Evolutionary conservation across 2,329 filamentous ascomycete genomes (phyloP).

Genomic region (Xylariales sp.): DNA sequence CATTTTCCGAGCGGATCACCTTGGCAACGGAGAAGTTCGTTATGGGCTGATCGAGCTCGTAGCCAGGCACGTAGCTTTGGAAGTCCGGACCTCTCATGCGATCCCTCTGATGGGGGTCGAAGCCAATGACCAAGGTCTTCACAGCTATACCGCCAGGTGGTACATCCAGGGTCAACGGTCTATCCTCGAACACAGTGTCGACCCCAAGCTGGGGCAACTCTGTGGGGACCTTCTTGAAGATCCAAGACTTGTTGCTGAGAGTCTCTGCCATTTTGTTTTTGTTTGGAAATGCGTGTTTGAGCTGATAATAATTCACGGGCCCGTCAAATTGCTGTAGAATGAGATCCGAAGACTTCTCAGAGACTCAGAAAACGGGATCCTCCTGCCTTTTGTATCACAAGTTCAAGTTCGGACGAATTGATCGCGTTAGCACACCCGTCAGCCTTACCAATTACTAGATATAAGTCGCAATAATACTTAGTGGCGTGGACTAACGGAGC

Average conservation of each 20-base stretch:
- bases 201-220: constrained; percentile 3
- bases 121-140: constrained; percentile 1
- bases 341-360: too few species aligned
- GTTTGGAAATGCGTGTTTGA: too few species aligned
- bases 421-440: too few species aligned
- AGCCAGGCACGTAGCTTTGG: constrained; percentile 5
- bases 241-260: constrained; percentile 3
- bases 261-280: constrained; percentile 4
- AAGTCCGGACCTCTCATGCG: constrained; percentile 4
- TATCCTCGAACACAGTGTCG: constrained; percentile 2
- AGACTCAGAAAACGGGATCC: too few species aligned
- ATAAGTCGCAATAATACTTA: too few species aligned
- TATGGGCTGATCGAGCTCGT: constrained; percentile 1
- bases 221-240: constrained; percentile 5
- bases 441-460: too few species aligned
- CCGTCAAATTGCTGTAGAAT: too few species aligned
- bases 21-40: constrained; percentile 4
- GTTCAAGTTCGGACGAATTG: too few species aligned
- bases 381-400: too few species aligned
- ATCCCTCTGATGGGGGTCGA: constrained; percentile 5
- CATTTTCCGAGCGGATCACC: constrained; percentile 3
- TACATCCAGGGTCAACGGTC: constrained; percentile 1
- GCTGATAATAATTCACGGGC: too few species aligned
- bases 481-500: too few species aligned
- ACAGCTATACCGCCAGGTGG: constrained; percentile 3